Conservation (phyloP, 106 monocot genomes). For the Dactylorhiza incarnata region DNA sequence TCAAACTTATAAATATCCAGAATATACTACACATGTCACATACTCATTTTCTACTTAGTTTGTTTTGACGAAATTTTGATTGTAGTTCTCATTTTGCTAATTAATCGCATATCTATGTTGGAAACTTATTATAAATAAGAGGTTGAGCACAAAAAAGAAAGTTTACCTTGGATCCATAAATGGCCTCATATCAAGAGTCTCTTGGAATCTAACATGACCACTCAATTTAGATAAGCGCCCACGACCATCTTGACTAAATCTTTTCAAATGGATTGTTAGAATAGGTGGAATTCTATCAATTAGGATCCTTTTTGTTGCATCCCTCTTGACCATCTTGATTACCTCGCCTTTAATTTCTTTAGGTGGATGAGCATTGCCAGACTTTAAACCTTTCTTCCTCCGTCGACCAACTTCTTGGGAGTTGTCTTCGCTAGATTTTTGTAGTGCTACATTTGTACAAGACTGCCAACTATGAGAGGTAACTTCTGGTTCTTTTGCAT, state of each 20-base stretch:
- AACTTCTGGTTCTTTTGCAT: constrained; percentile 14
- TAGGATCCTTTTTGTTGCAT: constrained; percentile 73
- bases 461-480: constrained; percentile 1
- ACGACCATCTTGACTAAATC: constrained; percentile 78
- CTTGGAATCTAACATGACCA: constrained; percentile 67
- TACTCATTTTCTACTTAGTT: neutral
- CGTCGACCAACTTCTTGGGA: neutral
- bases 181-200: constrained; percentile 66
- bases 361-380: constrained; percentile 6
- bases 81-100: neutral
- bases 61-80: neutral
- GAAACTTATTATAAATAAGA: neutral
- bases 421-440: constrained; percentile 13
- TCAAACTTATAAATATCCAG: neutral
- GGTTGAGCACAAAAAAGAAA: neutral
- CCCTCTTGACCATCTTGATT: constrained; percentile 44
- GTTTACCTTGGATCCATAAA: constrained; percentile 67
- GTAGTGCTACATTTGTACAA: constrained; percentile 8
- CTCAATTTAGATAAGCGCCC: constrained; percentile 75
- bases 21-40: neutral
- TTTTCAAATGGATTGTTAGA: constrained; percentile 77
- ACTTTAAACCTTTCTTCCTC: constrained; percentile 12
- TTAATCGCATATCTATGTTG: neutral
- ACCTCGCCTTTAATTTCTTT: constrained; percentile 19
- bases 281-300: constrained; percentile 50